These are phyloP conservation scores for Aspergillus nanangensis DNA, from an alignment of 495 filamentous ascomycete genomes.

Conservation along the genomic window DNA sequence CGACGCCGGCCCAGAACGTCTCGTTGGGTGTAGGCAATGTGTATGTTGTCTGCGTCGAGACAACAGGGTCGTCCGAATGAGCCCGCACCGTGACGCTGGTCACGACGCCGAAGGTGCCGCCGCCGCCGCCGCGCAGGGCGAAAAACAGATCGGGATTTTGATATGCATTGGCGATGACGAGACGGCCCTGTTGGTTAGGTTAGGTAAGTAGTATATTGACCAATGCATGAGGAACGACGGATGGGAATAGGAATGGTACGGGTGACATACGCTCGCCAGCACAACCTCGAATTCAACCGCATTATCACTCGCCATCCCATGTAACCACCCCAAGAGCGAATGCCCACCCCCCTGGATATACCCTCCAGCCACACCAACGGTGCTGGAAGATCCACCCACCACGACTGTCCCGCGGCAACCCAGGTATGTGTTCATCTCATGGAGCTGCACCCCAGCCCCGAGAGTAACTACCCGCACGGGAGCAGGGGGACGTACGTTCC, in stretches of 20 bases:
- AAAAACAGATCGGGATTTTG: slow-evolving; percentile 57
- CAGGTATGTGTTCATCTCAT: slow-evolving; percentile 41
- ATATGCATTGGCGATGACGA: slow-evolving; percentile 37
- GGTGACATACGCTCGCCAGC: slow-evolving; percentile 29
- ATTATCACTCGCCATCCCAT: slow-evolving; percentile 36
- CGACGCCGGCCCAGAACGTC: slow-evolving; percentile 25
- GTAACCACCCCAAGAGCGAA: slow-evolving; percentile 34
- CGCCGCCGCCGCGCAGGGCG: slow-evolving; percentile 42
- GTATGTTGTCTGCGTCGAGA: slow-evolving; percentile 34
- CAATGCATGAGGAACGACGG: too few species aligned
- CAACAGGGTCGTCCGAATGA: slow-evolving; percentile 30
- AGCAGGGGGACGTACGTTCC: neutral
- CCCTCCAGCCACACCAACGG: slow-evolving; percentile 38
- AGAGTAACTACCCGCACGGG: slow-evolving; percentile 46
- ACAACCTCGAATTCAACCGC: slow-evolving; percentile 33
- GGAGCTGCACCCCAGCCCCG: slow-evolving; percentile 48
- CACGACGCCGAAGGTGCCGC: slow-evolving; percentile 48
- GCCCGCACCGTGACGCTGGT: slow-evolving; percentile 39
- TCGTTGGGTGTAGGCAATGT: slow-evolving; percentile 10
- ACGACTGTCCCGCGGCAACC: slow-evolving; percentile 18
- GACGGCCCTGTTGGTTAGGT: slow-evolving; percentile 8
- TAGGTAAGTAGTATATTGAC: neutral
- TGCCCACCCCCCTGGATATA: slow-evolving; percentile 56
- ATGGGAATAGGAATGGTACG: too few species aligned
- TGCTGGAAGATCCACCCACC: slow-evolving; percentile 14